A percentile compares a stretch with the other conserved stretches of the same genome.
Evolutionary conservation across 495 filamentous ascomycete species (phyloP).

Genomic region (Tetracladium marchalianum): DNA sequence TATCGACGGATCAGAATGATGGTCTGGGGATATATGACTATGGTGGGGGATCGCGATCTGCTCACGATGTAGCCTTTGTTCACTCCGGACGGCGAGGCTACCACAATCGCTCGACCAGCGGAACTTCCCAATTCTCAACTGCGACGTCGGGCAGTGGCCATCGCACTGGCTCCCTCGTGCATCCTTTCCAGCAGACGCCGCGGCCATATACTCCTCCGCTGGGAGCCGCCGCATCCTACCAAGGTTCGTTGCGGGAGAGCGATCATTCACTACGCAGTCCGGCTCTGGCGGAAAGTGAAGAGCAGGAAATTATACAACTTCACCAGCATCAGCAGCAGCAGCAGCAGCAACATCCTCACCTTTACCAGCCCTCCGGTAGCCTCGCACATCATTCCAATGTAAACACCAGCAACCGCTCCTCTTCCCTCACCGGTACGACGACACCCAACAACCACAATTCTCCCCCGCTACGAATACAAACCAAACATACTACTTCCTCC

Average conservation of each 20-base stretch:
- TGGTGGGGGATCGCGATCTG: conserved; percentile 16
- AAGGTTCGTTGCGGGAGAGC: conserved; percentile 35
- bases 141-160: conserved; percentile 30
- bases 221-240: conserved; percentile 29
- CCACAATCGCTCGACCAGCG: conserved; percentile 41
- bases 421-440: conserved; percentile 29
- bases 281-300: conserved; percentile 40
- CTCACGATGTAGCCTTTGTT: conserved; percentile 16
- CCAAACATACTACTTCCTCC: conserved; percentile 23
- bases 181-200: conserved; percentile 48
- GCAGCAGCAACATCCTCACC: conserved; percentile 32
- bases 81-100: conserved; percentile 20
- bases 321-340: conserved; percentile 20
- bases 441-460: conserved; percentile 15
- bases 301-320: conserved; percentile 20
- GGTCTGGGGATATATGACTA: conserved; percentile 15
- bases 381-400: conserved; percentile 9
- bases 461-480: conserved; percentile 31
- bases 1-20: conserved; percentile 37
- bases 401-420: conserved; percentile 28
- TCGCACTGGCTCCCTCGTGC: conserved; percentile 35
- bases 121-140: conserved; percentile 34
- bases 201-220: conserved; percentile 45
- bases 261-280: conserved; percentile 27
- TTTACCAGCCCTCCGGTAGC: conserved; percentile 16